Percentiles rank a stretch among this genome's conserved stretches.
phyloP scores from a whole-genome alignment of 2,329 filamentous ascomycete genomes.

The Dactylella cylindrospora region DNA sequence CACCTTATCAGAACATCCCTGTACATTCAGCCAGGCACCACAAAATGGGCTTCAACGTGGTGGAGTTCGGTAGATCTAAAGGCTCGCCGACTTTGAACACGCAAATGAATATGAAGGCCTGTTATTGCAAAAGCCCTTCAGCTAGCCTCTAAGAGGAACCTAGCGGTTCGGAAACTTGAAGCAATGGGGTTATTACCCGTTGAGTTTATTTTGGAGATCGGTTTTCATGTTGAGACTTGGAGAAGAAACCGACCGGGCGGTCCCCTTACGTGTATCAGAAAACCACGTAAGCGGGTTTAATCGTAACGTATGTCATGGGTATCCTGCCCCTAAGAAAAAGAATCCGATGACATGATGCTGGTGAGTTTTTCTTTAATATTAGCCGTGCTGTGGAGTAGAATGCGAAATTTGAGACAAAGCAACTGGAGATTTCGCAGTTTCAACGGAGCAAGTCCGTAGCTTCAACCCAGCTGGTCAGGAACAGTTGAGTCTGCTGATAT shows the following conservation, averaged over 20 bases:
- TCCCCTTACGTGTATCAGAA: no score
- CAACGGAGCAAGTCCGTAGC: neutral
- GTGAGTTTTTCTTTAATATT: no score
- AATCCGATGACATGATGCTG: no score
- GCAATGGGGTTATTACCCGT: no score
- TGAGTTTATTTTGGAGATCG: no score
- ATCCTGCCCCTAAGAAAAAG: no score
- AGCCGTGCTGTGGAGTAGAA: constrained; percentile 17
- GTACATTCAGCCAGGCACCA: neutral
- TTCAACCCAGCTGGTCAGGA: constrained; percentile 19
- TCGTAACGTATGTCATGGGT: no score
- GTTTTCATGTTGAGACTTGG: no score
- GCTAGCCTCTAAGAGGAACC: constrained; percentile 41
- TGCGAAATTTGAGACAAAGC: constrained; percentile 16
- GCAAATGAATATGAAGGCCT: constrained; percentile 32
- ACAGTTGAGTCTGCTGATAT: constrained; percentile 1
- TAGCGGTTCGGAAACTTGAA: constrained; percentile 37
- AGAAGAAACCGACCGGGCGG: no score
- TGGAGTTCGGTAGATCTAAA: constrained; percentile 28
- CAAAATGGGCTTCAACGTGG: constrained; percentile 1
- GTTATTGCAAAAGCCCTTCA: constrained; percentile 32
- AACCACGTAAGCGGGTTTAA: no score
- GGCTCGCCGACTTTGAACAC: constrained; percentile 13
- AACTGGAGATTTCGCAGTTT: constrained; percentile 16
- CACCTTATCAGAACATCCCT: neutral